A percentile compares a stretch with the other conserved stretches of the same genome.
Conservation (phyloP, 2,329 filamentous ascomycete species). For the Sporothrix dimorphospora region DNA sequence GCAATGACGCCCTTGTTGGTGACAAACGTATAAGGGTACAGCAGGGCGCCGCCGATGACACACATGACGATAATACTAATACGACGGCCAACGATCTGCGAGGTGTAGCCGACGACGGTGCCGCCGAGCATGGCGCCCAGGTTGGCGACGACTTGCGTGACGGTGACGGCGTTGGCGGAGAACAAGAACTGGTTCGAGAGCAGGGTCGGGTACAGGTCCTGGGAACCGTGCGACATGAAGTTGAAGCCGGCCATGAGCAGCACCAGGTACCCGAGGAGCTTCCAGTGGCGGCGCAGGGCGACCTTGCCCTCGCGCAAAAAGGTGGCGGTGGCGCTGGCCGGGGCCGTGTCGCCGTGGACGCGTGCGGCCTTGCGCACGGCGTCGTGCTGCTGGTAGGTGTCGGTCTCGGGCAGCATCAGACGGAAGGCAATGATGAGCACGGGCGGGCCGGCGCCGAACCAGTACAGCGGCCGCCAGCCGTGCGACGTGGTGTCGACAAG, state of each 20-base stretch:
- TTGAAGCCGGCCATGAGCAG: constrained; percentile 90
- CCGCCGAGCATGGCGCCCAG: constrained; percentile 75
- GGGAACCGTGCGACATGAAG: constrained; percentile 71
- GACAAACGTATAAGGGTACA: constrained; percentile 72
- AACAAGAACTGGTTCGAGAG: constrained; percentile 43
- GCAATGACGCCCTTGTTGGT: constrained; percentile 62
- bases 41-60: constrained; percentile 62
- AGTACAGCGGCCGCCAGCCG: constrained; percentile 77
- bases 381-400: constrained; percentile 32
- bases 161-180: constrained; percentile 33
- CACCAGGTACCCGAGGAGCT: constrained; percentile 77
- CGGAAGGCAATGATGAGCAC: constrained; percentile 46
- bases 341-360: constrained; percentile 48
- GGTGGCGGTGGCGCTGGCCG: constrained; percentile 67
- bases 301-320: constrained; percentile 69
- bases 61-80: constrained; percentile 66
- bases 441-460: constrained; percentile 69
- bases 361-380: constrained; percentile 52
- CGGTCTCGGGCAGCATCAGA: constrained; percentile 35
- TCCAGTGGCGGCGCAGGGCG: constrained; percentile 77
- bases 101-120: constrained; percentile 72
- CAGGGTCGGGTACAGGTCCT: constrained; percentile 83
- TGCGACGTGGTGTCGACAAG: constrained; percentile 67
- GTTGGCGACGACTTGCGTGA: constrained; percentile 75
- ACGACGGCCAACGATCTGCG: constrained; percentile 75